phyloP scores from a whole-genome alignment of 768 basidiomycete genomes.

The Astraeus odoratus region DNA sequence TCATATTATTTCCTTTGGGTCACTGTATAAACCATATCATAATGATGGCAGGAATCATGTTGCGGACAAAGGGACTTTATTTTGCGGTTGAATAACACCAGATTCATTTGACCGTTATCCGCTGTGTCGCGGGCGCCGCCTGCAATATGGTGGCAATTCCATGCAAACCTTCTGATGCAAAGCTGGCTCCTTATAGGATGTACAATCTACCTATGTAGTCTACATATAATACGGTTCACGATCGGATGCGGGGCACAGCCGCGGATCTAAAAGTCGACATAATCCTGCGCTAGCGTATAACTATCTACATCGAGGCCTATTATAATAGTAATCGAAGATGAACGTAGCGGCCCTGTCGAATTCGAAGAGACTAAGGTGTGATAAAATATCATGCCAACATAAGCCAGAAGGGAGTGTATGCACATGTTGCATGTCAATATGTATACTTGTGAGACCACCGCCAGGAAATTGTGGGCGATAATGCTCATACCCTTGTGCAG shows the following conservation, averaged over 20 bases:
- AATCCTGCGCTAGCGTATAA: neutral
- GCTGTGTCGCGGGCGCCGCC: neutral
- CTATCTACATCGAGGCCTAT: neutral
- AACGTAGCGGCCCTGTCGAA: neutral
- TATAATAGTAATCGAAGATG: neutral
- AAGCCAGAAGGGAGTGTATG: neutral
- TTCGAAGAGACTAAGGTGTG: neutral
- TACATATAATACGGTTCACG: neutral
- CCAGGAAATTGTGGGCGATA: neutral
- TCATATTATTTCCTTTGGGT: neutral
- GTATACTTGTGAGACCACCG: neutral
- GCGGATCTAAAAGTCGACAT: neutral
- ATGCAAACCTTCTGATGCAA: neutral
- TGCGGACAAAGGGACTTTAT: neutral
- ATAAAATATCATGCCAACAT: constrained; percentile 1
- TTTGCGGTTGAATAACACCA: neutral
- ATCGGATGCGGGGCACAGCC: neutral
- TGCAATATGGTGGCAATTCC: neutral
- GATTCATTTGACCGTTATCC: no score
- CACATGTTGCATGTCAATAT: neutral
- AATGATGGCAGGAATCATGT: neutral
- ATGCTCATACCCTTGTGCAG: neutral
- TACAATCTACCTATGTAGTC: neutral
- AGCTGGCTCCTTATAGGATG: neutral
- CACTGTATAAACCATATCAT: neutral